Conservation (phyloP, 177 flowering plant genomes). For the Vitis hybrid region DNA sequence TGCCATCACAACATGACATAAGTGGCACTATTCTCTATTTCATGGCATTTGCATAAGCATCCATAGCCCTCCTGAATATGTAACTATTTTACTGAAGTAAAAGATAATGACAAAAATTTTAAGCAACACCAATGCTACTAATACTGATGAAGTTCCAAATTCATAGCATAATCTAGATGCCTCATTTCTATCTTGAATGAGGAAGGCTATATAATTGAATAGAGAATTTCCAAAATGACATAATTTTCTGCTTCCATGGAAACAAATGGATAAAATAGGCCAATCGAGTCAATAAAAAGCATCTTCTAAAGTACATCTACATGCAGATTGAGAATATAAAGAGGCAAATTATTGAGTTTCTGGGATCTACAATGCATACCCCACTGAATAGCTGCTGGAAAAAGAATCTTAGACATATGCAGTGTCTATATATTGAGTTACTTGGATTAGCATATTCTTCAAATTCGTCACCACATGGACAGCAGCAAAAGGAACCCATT, state of each 20-base stretch:
- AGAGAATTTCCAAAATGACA: not conserved
- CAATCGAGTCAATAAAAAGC: not conserved
- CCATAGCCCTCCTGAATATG: no score
- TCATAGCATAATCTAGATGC: no score
- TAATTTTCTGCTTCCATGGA: not conserved
- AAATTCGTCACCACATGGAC: constrained; percentile 26
- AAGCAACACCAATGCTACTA: no score
- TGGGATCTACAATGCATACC: constrained; percentile 8
- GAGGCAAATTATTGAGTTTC: not conserved
- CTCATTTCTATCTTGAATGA: no score
- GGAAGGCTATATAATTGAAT: not conserved
- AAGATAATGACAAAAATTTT: no score
- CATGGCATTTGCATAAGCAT: no score
- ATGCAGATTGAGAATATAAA: not conserved
- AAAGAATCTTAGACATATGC: constrained; percentile 24
- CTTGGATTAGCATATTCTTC: constrained; percentile 30
- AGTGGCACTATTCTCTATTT: no score
- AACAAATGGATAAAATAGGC: not conserved
- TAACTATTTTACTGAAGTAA: no score
- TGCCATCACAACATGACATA: no score
- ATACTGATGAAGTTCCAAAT: no score
- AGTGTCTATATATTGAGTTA: constrained; percentile 25
- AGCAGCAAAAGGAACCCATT: constrained; percentile 38
- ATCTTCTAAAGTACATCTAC: not conserved
- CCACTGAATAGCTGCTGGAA: constrained; percentile 30